A percentile compares a stretch with the other conserved stretches of the same genome.
Evolutionary conservation across 257 asterid genomes (phyloP).

Genomic region (Capsicum pubescens): DNA sequence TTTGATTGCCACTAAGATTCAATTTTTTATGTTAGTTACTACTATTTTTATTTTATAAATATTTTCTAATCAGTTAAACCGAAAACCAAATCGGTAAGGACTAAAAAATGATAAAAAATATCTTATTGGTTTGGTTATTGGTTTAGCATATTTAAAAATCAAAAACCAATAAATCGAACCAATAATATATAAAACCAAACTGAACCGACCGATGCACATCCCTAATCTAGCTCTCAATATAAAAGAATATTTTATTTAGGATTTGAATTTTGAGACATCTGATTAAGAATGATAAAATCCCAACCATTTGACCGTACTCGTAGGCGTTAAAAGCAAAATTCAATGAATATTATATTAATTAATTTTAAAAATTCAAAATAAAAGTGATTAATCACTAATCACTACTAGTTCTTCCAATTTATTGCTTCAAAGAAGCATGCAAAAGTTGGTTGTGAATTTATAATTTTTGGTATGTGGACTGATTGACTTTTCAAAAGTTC

Average conservation of each 20-base stretch:
- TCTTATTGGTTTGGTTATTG: no score
- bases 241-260: background rate
- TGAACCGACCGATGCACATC: no score
- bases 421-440: background rate
- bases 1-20: no score
- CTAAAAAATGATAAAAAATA: no score
- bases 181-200: no score
- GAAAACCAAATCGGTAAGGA: no score
- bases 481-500: conserved; percentile 22
- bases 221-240: background rate
- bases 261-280: background rate
- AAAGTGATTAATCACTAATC: background rate
- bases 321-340: background rate
- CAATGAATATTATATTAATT: background rate
- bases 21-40: no score
- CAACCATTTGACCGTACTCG: background rate
- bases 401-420: background rate
- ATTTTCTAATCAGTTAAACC: no score
- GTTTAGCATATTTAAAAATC: no score
- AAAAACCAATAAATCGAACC: no score
- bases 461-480: background rate
- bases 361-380: background rate
- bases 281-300: background rate
- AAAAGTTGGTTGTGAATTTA: background rate
- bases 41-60: no score